These are phyloP conservation scores for Peterozyma toletana DNA, from an alignment of 805 yeast genomes.

Conservation along the genomic window DNA sequence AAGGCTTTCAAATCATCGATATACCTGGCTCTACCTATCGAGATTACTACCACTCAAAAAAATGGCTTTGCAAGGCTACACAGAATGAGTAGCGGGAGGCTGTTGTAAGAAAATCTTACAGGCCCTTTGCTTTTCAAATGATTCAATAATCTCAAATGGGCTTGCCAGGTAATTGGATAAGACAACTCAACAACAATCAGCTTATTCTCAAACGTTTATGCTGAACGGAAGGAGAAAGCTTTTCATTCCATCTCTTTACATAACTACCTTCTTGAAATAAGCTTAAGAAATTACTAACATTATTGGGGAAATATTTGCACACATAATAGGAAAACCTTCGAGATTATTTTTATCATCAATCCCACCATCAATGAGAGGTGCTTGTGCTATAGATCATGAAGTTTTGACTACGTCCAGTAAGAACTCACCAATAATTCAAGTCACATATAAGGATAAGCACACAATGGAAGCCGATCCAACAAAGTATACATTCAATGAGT, in stretches of 20 bases:
- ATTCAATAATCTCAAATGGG: too few species aligned
- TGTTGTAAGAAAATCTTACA: too few species aligned
- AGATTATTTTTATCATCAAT: slow-evolving; percentile 72
- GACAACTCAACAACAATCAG: too few species aligned
- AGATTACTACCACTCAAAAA: too few species aligned
- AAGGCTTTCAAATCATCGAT: too few species aligned
- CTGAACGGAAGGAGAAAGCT: too few species aligned
- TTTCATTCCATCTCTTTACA: slow-evolving; percentile 6
- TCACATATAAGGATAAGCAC: slow-evolving; percentile 76
- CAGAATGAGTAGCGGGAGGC: too few species aligned
- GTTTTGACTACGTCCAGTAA: slow-evolving; percentile 40
- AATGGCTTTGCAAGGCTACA: too few species aligned
- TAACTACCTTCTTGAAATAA: not conserved
- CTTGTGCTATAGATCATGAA: slow-evolving; percentile 58
- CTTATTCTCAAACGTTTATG: too few species aligned
- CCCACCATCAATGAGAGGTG: slow-evolving; percentile 64
- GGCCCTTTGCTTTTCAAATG: too few species aligned
- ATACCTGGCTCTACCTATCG: too few species aligned
- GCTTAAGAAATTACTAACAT: not conserved
- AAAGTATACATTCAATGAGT: slow-evolving; percentile 45
- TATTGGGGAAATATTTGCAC: not conserved
- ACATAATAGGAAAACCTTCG: slow-evolving; percentile 55
- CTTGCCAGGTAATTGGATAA: too few species aligned
- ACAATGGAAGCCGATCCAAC: slow-evolving; percentile 63
- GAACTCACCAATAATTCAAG: slow-evolving; percentile 57